These are phyloP conservation scores for Pichia sp. DNA, from an alignment of 1,139 yeast species.

Conservation along the genomic window DNA sequence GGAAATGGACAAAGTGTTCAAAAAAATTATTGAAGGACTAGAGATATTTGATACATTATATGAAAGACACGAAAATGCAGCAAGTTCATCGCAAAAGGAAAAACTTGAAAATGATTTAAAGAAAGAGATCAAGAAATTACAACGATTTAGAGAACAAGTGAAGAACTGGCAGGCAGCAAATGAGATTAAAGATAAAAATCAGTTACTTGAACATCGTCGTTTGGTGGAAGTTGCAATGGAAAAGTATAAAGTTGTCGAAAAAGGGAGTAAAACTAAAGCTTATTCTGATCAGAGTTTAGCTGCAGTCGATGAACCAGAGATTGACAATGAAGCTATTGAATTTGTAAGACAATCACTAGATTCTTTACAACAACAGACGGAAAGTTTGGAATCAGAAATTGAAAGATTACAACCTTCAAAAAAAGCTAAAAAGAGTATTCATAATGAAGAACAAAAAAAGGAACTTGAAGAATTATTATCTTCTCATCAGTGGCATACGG, in stretches of 20 bases:
- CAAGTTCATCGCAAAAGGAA: conserved; percentile 63
- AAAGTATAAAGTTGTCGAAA: conserved; percentile 71
- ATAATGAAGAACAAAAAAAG: conserved; percentile 53
- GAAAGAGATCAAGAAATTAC: conserved; percentile 69
- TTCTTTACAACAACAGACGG: conserved; percentile 58
- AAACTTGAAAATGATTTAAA: conserved; percentile 68
- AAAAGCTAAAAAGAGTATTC: conserved; percentile 46
- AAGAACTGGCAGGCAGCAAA: conserved; percentile 72
- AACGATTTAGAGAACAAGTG: conserved; percentile 69
- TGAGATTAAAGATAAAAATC: conserved; percentile 64
- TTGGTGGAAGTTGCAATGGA: conserved; percentile 78
- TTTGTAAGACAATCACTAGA: conserved; percentile 58
- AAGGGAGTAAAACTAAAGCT: conserved; percentile 67
- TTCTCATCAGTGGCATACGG: conserved; percentile 53
- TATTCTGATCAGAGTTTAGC: conserved; percentile 54
- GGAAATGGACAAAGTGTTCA: conserved; percentile 74
- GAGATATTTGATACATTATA: conserved; percentile 62
- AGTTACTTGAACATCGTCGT: conserved; percentile 54
- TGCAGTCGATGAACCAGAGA: conserved; percentile 38
- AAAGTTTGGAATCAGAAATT: conserved; percentile 54
- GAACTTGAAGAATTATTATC: conserved; percentile 36
- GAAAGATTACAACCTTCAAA: conserved; percentile 37
- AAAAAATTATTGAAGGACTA: conserved; percentile 70
- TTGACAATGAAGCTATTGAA: conserved; percentile 51
- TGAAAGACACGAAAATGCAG: conserved; percentile 57